Conservation (phyloP, 306 rosid genomes). For the Pterocarpus santalinus region DNA sequence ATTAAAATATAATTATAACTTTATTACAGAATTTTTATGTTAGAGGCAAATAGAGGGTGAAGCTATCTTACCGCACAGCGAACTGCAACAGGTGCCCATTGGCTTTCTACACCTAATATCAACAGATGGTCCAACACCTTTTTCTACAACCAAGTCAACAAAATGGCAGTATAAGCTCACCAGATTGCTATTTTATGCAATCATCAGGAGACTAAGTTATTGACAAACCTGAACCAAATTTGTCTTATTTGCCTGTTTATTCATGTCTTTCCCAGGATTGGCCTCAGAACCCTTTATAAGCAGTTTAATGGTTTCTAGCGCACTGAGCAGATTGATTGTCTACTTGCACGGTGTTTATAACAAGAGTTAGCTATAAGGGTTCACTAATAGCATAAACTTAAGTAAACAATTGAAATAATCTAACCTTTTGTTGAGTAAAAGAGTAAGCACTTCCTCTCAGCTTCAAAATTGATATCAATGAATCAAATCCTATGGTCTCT, state of each 20-base stretch:
- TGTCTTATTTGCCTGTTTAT: slow-evolving; percentile 78
- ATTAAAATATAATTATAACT: slow-evolving; percentile 9
- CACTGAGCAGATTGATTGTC: slow-evolving; percentile 93
- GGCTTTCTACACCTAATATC: slow-evolving; percentile 90
- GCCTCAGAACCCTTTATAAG: slow-evolving; percentile 74
- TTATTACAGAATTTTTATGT: neutral
- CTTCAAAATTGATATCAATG: slow-evolving; percentile 79
- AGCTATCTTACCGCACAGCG: slow-evolving; percentile 75
- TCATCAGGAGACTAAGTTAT: slow-evolving; percentile 26
- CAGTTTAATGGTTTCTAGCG: slow-evolving; percentile 80
- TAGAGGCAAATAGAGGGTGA: slow-evolving; percentile 11
- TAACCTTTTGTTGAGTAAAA: slow-evolving; percentile 95
- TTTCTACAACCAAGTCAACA: slow-evolving; percentile 64
- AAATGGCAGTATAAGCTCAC: slow-evolving; percentile 48
- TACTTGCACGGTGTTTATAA: slow-evolving; percentile 80
- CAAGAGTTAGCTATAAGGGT: slow-evolving; percentile 60
- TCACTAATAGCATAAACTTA: slow-evolving; percentile 39
- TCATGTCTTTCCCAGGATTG: slow-evolving; percentile 79
- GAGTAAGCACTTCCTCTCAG: slow-evolving; percentile 75
- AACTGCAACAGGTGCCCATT: slow-evolving; percentile 90
- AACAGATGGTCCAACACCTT: slow-evolving; percentile 83
- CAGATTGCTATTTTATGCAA: slow-evolving; percentile 37
- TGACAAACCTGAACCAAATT: slow-evolving; percentile 83
- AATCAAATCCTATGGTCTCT: slow-evolving; percentile 91
- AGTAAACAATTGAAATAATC: slow-evolving; percentile 56